phyloP scores from a whole-genome alignment of 192 early-diverging fungal species.

The Powellomyces hirtus region DNA sequence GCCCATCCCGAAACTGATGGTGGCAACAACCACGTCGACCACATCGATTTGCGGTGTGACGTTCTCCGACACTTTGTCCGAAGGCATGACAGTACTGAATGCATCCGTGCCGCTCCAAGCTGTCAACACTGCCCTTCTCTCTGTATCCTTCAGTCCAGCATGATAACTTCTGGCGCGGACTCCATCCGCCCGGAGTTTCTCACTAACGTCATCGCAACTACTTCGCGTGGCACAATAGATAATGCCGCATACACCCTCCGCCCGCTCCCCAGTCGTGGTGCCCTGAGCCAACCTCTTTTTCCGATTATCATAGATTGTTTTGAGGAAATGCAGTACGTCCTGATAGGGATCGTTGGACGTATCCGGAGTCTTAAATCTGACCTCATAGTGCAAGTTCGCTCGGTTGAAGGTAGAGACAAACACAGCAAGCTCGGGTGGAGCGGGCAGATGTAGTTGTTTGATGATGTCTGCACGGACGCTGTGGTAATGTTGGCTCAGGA shows the following conservation, averaged over 20 bases:
- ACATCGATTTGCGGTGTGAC: background rate
- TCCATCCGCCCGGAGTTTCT: conserved; percentile 26
- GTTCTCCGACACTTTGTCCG: conserved; percentile 5
- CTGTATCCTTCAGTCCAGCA: conserved; percentile 30
- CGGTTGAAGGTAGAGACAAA: conserved; percentile 47
- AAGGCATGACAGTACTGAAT: background rate
- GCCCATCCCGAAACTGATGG: conserved; percentile 81
- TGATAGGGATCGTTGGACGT: conserved; percentile 31
- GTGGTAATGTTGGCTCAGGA: background rate
- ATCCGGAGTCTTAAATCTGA: conserved; percentile 36
- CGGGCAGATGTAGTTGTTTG: conserved; percentile 36
- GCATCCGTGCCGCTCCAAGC: conserved; percentile 10
- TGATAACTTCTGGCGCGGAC: conserved; percentile 45
- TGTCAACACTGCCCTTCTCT: conserved; percentile 21
- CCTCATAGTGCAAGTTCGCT: conserved; percentile 49
- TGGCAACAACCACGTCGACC: conserved; percentile 49
- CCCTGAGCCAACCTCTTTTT: conserved; percentile 9
- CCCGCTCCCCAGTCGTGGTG: background rate
- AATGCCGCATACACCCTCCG: conserved; percentile 44
- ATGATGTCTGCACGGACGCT: conserved; percentile 41
- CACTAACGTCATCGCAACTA: conserved; percentile 40
- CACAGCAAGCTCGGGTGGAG: background rate
- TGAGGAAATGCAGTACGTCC: conserved; percentile 33
- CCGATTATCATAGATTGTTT: conserved; percentile 27
- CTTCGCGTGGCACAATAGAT: conserved; percentile 49